Base-by-base conservation (phyloP, 2,329 filamentous ascomycete species). In the Metarhizium rileyi region DNA sequence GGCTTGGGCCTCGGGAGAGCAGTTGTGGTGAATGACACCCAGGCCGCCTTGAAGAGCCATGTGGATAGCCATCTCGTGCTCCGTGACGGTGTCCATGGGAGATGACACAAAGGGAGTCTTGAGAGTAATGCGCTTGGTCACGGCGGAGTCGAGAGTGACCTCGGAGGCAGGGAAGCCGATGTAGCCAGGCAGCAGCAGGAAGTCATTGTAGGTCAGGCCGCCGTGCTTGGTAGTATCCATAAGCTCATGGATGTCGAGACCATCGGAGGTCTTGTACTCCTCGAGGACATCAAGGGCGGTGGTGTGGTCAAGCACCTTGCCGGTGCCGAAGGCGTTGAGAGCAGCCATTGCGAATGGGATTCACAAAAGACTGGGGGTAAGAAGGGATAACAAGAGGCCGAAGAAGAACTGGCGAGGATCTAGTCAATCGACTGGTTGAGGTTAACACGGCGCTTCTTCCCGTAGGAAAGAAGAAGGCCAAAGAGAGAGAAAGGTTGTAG, bases 11-110 rank as follows among this genome's bases (percentile, higher is more conserved):
- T 97, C 89, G 27, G 90, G 81, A n/a, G 90, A 93, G 80, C 93
- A 98, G 77, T 98, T 98, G 81, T 98, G 93, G 77, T 98, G 93
- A 59, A 98, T 95, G 60, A 98, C 90, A 73, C 93, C 88, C 18
- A 94, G 76, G 63, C 88, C 88, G 61, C 88, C 88, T 65, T 93
- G 85, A 28, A 93, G 78, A 47, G 88, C 88, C 79, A 94, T 95
- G 74, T 96, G 88, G 62, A 98, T 97, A 57, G 93, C 94, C 94
- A 98, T 98, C 69, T 95, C 91, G 73, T 95, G 87, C 76, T 98
- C 93, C 41, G 94, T 98, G 67, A 98, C 93, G 9, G 93, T 98
- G 75, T 98, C 93, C 93, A 98, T 98, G 63, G 94, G 93, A 36
- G 93, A 97, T 44, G 93, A 98, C 57, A 97, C 81, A 64, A 98